Percentiles rank a stretch among this genome's conserved stretches.
Evolutionary conservation across 2,329 filamentous ascomycete species (phyloP).

Genomic region (Pyricularia pennisetigena): DNA sequence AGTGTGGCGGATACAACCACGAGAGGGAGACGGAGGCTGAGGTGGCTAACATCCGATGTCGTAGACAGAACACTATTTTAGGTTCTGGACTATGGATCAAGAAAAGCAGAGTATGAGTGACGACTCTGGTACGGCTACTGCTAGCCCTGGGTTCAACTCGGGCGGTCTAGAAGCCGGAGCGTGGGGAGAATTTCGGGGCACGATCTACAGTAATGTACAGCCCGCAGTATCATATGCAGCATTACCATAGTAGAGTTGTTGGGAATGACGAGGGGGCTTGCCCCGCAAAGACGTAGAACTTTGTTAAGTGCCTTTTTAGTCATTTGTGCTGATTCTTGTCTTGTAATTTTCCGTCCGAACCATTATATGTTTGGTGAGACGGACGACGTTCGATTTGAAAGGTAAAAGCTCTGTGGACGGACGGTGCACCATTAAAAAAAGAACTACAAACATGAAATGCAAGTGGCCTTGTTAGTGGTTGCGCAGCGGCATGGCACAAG

Average conservation of each 20-base stretch:
- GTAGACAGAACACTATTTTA: neutral
- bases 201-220: too few species aligned
- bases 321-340: neutral
- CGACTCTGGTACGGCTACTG: too few species aligned
- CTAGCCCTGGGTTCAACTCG: neutral
- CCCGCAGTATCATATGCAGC: too few species aligned
- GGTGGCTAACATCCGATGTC: neutral
- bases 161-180: neutral
- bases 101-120: neutral
- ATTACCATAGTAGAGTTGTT: neutral
- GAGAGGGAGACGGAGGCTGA: neutral
- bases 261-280: neutral
- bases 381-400: neutral
- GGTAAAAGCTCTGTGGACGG: neutral
- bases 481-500: neutral
- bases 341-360: neutral
- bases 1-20: neutral
- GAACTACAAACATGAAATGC: neutral
- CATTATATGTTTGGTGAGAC: neutral
- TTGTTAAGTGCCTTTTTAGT: neutral
- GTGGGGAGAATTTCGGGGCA: neutral
- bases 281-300: neutral
- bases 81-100: neutral
- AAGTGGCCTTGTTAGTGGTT: neutral
- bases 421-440: neutral